phyloP scores from a whole-genome alignment of 78 protist genomes.

The Bigelowiella natans region DNA sequence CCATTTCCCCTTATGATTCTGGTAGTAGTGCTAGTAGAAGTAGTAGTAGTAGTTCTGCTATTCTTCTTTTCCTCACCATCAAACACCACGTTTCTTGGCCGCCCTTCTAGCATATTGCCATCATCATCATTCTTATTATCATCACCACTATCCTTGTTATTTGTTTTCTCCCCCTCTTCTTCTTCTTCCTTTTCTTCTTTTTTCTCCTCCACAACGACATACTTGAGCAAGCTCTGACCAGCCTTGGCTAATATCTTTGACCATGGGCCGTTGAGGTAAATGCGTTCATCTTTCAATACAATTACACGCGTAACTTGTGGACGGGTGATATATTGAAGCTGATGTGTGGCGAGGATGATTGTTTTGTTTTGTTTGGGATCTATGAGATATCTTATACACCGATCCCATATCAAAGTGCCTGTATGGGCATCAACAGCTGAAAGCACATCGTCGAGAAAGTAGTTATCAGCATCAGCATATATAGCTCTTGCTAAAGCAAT shows the following conservation, averaged over 20 bases:
- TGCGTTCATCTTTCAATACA: not conserved
- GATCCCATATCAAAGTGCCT: not conserved
- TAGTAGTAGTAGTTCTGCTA: too few relatives aligned
- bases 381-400: too few relatives aligned
- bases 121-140: too few relatives aligned
- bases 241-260: not conserved
- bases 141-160: too few relatives aligned
- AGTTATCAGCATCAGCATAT: slow-evolving; percentile 41
- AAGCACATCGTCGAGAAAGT: slow-evolving; percentile 40
- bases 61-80: too few relatives aligned
- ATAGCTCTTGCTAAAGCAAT: slow-evolving; percentile 49
- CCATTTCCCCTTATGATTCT: too few relatives aligned
- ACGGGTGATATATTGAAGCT: not conserved
- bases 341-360: slow-evolving; percentile 34
- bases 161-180: not conserved
- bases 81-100: too few relatives aligned
- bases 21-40: too few relatives aligned
- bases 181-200: not conserved
- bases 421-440: slow-evolving; percentile 36
- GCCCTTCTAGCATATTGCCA: too few relatives aligned
- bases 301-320: not conserved
- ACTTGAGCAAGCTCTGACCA: not conserved
- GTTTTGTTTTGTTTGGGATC: too few relatives aligned
- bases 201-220: not conserved
- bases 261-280: not conserved